Conservation (phyloP, 345 rosid species). For the Geranium brycei region DNA sequence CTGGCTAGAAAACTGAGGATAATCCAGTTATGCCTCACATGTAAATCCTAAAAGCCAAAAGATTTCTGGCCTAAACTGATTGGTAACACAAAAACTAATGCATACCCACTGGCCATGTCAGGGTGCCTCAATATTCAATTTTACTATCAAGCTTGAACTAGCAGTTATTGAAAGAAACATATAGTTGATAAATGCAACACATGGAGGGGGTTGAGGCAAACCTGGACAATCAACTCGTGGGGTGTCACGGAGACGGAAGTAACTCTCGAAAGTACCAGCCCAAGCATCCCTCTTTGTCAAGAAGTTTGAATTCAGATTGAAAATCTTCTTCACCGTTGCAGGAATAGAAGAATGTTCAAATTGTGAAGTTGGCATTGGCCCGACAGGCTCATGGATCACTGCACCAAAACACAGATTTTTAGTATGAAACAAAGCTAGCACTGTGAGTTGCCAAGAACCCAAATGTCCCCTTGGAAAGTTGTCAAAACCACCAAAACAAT, state of each 20-base stretch:
- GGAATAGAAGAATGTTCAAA: constrained; percentile 93
- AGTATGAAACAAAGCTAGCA: neutral
- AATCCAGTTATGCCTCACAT: no score
- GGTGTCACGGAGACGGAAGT: constrained; percentile 51
- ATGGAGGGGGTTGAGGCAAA: constrained; percentile 16
- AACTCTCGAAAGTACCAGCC: constrained; percentile 90
- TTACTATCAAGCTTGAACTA: no score
- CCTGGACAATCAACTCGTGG: constrained; percentile 98
- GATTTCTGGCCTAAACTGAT: no score
- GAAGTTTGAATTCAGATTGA: constrained; percentile 74
- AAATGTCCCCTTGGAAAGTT: no score
- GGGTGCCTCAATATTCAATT: no score
- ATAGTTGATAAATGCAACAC: neutral
- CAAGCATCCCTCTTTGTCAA: constrained; percentile 95
- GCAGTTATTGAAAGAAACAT: no score
- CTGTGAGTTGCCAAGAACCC: neutral
- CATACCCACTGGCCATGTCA: no score
- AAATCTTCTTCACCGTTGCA: constrained; percentile 93
- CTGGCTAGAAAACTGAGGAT: no score
- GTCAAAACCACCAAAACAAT: no score
- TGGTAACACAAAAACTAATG: no score
- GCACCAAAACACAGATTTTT: constrained; percentile 10
- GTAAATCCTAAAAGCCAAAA: no score
- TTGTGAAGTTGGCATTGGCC: constrained; percentile 71
- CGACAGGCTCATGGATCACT: constrained; percentile 84